Conservation (phyloP, 2,329 filamentous ascomycete species). For the Paracorniculantispora psalliotae region DNA sequence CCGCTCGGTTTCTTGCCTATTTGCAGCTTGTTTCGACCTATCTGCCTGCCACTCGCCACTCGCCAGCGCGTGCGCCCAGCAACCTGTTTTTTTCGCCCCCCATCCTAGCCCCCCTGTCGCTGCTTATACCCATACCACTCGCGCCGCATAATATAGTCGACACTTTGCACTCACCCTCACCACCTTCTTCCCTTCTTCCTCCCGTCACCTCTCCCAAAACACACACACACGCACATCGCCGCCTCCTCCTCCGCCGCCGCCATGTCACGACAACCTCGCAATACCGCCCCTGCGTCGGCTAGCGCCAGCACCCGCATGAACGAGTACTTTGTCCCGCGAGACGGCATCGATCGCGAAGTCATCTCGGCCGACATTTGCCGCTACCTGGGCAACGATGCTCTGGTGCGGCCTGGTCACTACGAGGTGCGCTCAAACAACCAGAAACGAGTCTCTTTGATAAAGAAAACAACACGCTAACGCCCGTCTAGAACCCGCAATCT, state of each 20-base stretch:
- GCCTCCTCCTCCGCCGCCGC: slow-evolving; percentile 23
- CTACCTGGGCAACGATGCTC: slow-evolving; percentile 76
- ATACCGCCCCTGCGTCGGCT: slow-evolving; percentile 29
- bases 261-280: slow-evolving; percentile 37
- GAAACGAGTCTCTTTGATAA: not conserved
- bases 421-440: slow-evolving; percentile 57
- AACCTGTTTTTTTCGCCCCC: slow-evolving; percentile 7
- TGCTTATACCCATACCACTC: slow-evolving; percentile 5
- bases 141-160: slow-evolving; percentile 4
- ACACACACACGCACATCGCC: not conserved
- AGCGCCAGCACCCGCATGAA: slow-evolving; percentile 53
- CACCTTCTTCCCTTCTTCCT: not conserved
- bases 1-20: not conserved
- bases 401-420: slow-evolving; percentile 69
- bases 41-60: slow-evolving; percentile 1
- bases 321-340: slow-evolving; percentile 75
- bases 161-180: not conserved
- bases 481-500: slow-evolving; percentile 46
- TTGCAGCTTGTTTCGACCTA: too few relatives aligned
- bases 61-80: not conserved
- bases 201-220: not conserved
- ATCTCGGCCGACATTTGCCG: slow-evolving; percentile 82
- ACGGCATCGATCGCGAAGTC: slow-evolving; percentile 78
- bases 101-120: not conserved
- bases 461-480: not conserved